Conservation (phyloP, 768 basidiomycete genomes). For the Lentinula detonsa region DNA sequence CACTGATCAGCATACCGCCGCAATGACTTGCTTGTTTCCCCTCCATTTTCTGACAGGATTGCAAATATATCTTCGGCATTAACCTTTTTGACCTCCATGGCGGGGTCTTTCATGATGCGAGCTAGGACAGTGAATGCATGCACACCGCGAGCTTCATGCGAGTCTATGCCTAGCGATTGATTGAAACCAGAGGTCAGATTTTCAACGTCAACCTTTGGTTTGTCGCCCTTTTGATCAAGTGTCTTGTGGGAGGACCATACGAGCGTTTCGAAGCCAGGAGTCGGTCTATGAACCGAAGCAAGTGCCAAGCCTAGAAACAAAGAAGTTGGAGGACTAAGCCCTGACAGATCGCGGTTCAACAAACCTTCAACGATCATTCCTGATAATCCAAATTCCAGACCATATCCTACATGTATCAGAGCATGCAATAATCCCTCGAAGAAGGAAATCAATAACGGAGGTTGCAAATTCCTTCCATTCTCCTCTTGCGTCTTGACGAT, state of each 20-base stretch:
- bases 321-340: not conserved
- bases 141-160: not conserved
- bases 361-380: conserved; percentile 61
- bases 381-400: conserved; percentile 52
- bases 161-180: not conserved
- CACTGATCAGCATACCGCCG: conserved; percentile 36
- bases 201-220: too few species aligned
- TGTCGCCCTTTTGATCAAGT: not conserved
- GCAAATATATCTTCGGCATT: conserved; percentile 19
- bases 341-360: not conserved
- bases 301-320: conserved; percentile 45
- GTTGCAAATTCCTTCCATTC: conserved; percentile 23
- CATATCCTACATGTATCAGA: conserved; percentile 58
- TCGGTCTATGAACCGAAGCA: conserved; percentile 37
- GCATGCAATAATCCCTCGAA: conserved; percentile 56
- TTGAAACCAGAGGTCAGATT: not conserved
- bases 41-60: conserved; percentile 21
- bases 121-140: conserved; percentile 4
- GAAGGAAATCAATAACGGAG: conserved; percentile 53
- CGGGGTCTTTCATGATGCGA: conserved; percentile 39
- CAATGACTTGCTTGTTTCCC: conserved; percentile 30
- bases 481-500: conserved; percentile 17
- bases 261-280: conserved; percentile 22
- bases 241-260: conserved; percentile 18
- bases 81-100: conserved; percentile 6